Conservation (phyloP, 176 grass and related monocot species). For the Triticum monococcum region DNA sequence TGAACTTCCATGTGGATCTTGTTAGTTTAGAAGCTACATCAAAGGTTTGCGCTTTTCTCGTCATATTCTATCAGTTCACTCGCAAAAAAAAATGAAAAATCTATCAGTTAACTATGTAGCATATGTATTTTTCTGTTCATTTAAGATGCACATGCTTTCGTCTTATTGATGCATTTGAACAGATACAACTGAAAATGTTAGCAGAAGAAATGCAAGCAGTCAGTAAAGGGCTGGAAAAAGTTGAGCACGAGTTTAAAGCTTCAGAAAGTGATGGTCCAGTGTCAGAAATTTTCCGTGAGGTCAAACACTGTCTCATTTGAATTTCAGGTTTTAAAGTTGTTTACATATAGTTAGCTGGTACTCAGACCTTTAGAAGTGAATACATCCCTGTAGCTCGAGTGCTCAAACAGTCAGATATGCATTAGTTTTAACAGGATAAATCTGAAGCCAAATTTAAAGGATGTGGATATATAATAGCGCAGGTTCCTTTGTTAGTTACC, state of each 20-base stretch:
- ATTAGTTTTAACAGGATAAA: neutral
- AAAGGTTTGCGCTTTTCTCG: constrained; percentile 64
- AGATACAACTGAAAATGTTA: constrained; percentile 98
- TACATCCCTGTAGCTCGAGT: constrained; percentile 2
- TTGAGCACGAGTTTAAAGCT: constrained; percentile 75
- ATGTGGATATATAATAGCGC: neutral
- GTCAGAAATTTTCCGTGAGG: constrained; percentile 87
- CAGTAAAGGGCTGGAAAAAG: constrained; percentile 90
- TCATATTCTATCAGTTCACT: neutral
- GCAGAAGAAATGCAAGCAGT: constrained; percentile 99
- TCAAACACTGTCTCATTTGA: constrained; percentile 24
- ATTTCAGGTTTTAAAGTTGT: neutral
- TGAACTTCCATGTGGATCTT: constrained; percentile 91
- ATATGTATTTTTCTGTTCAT: constrained; percentile 31
- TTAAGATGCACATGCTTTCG: constrained; percentile 9
- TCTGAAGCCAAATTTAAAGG: neutral
- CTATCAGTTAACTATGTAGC: neutral
- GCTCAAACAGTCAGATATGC: neutral
- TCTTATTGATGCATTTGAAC: constrained; percentile 32
- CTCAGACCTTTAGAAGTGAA: neutral
- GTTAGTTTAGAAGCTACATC: constrained; percentile 87
- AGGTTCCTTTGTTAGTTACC: neutral
- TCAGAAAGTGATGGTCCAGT: constrained; percentile 96
- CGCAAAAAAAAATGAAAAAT: neutral
- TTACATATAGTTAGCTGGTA: constrained; percentile 1